Evolutionary conservation across 23 red algal species (phyloP).

Genomic region (Agarophyton chilense): DNA sequence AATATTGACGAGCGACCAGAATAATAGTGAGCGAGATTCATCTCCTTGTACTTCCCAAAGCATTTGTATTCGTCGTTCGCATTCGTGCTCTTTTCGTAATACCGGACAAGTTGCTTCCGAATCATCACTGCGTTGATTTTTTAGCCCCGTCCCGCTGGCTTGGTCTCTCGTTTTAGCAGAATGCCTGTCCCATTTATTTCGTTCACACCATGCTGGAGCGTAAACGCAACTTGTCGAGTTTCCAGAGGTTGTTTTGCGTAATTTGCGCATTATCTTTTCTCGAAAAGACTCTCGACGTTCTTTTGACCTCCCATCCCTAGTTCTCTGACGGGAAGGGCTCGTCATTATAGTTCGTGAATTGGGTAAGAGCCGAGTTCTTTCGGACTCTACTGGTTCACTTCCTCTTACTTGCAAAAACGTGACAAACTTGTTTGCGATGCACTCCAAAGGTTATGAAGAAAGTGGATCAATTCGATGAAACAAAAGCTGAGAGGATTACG

Average conservation of each 20-base stretch:
- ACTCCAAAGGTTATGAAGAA: too few species aligned
- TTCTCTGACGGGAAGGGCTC: background rate
- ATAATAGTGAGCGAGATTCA: slow-evolving; percentile 6
- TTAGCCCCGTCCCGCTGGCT: background rate
- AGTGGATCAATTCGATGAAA: too few species aligned
- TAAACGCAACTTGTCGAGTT: background rate
- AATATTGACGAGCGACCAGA: slow-evolving; percentile 27
- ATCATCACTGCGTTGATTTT: slow-evolving; percentile 13
- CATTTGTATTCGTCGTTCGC: slow-evolving; percentile 17
- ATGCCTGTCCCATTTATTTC: background rate
- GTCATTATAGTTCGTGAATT: too few species aligned
- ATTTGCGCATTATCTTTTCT: slow-evolving; percentile 10
- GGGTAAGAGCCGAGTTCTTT: too few species aligned
- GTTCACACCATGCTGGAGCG: slow-evolving; percentile 15
- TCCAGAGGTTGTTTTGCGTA: slow-evolving; percentile 14
- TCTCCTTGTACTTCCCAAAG: slow-evolving; percentile 14
- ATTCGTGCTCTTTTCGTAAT: background rate
- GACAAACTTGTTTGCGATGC: too few species aligned
- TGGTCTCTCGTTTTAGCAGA: background rate
- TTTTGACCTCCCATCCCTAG: background rate
- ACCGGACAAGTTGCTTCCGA: slow-evolving; percentile 4
- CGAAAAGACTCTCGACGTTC: background rate
- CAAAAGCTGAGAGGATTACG: too few species aligned
- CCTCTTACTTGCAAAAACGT: too few species aligned
- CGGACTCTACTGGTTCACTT: too few species aligned